Conservation (phyloP, 352 stramenopile genomes). For the Phytophthora parvispora region DNA sequence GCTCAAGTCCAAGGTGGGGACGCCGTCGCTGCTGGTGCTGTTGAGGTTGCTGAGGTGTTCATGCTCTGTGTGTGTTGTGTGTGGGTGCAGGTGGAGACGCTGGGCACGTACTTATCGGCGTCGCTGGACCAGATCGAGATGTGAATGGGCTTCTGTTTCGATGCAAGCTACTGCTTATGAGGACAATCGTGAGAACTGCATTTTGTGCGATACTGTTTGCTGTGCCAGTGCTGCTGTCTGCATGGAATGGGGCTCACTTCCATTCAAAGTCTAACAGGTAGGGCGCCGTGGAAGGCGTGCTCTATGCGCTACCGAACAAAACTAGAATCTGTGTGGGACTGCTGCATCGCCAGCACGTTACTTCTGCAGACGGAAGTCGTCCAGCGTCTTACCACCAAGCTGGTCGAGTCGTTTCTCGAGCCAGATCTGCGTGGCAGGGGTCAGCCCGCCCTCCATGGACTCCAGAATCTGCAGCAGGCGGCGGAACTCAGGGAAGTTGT, state of each 20-base stretch:
- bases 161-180: slow-evolving; percentile 8
- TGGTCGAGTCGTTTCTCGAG: slow-evolving; percentile 73
- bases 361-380: slow-evolving; percentile 63
- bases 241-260: slow-evolving; percentile 4
- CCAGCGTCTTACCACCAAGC: slow-evolving; percentile 58
- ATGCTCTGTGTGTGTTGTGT: not conserved
- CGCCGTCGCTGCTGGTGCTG: not conserved
- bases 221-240: slow-evolving; percentile 6
- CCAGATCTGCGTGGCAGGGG: slow-evolving; percentile 74
- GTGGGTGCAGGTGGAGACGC: slow-evolving; percentile 44
- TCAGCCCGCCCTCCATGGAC: slow-evolving; percentile 75
- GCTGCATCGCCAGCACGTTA: not conserved
- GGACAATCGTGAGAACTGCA: slow-evolving; percentile 9
- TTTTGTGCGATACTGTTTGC: slow-evolving; percentile 9
- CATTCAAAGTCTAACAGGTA: slow-evolving; percentile 20
- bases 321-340: slow-evolving; percentile 11
- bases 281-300: not conserved
- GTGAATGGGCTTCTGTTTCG: slow-evolving; percentile 29
- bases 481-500: slow-evolving; percentile 69
- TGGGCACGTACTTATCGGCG: slow-evolving; percentile 66
- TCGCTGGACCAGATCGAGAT: slow-evolving; percentile 82
- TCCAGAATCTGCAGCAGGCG: slow-evolving; percentile 84
- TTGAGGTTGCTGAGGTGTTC: slow-evolving; percentile 2
- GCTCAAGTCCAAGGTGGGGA: slow-evolving; percentile 77
- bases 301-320: slow-evolving; percentile 34